These are phyloP conservation scores for Cercospora nicotianae DNA, from an alignment of 2,329 filamentous ascomycete species.

Conservation along the genomic window DNA sequence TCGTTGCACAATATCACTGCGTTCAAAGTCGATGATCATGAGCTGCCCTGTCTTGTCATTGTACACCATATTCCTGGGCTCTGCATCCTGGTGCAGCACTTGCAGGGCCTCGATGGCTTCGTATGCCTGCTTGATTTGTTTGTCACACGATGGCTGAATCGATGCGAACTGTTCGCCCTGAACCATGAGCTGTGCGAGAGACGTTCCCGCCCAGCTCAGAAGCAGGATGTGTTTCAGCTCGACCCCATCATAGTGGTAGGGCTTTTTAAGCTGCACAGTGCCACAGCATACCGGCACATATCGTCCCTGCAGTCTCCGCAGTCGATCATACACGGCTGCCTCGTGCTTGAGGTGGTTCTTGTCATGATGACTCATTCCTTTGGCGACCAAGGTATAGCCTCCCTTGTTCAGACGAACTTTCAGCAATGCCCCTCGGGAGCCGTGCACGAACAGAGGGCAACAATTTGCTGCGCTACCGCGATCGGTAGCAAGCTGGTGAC, in stretches of 20 bases:
- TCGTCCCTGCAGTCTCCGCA: constrained; percentile 3
- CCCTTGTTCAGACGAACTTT: neutral
- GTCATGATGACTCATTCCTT: neutral
- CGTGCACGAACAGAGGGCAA: neutral
- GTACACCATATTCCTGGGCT: too few species aligned
- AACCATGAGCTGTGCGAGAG: neutral
- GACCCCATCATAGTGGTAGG: constrained; percentile 1
- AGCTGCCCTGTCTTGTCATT: too few species aligned
- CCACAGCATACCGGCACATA: constrained; percentile 8
- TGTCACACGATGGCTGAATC: too few species aligned
- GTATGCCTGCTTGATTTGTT: too few species aligned
- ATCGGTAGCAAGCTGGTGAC: neutral
- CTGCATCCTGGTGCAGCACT: too few species aligned
- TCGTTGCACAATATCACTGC: too few species aligned
- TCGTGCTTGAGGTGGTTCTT: constrained; percentile 3
- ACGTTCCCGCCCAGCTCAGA: constrained; percentile 1
- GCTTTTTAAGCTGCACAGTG: neutral
- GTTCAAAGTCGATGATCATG: too few species aligned
- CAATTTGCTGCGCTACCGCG: neutral
- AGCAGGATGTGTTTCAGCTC: constrained; percentile 8
- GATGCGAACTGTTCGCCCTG: neutral
- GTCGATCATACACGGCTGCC: constrained; percentile 1
- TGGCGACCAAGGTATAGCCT: constrained; percentile 4
- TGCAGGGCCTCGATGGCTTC: too few species aligned
- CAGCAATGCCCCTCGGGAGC: neutral